Evolutionary conservation across 2,329 filamentous ascomycete genomes (phyloP).

Genomic region (Zymoseptoria crescenta): DNA sequence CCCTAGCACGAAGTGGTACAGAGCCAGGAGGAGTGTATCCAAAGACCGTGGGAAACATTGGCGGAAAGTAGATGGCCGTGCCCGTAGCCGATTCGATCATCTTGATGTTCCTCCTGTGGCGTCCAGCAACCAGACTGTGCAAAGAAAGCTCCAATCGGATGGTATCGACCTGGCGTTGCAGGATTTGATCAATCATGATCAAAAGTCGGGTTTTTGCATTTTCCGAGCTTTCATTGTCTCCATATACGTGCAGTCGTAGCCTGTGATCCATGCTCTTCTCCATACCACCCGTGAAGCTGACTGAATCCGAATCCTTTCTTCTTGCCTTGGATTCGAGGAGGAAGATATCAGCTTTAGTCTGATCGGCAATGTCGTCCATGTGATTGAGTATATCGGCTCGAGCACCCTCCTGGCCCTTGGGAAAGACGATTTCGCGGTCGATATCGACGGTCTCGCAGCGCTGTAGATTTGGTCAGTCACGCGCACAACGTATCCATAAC

Average conservation of each 20-base stretch:
- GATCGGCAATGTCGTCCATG: slow-evolving; percentile 76
- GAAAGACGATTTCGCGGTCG: slow-evolving; percentile 81
- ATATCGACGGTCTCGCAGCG: slow-evolving; percentile 90
- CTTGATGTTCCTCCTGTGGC: slow-evolving; percentile 95
- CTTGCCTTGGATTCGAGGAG: slow-evolving; percentile 71
- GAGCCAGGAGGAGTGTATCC: slow-evolving; percentile 81
- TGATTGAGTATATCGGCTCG: slow-evolving; percentile 71
- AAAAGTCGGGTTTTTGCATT: slow-evolving; percentile 93
- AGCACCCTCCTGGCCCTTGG: slow-evolving; percentile 47
- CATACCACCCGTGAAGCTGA: slow-evolving; percentile 67
- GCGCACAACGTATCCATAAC: slow-evolving; percentile 2
- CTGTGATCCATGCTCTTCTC: slow-evolving; percentile 79
- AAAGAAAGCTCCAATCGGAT: slow-evolving; percentile 77
- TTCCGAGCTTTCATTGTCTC: slow-evolving; percentile 89
- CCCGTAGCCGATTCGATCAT: slow-evolving; percentile 91
- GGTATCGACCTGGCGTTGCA: slow-evolving; percentile 66
- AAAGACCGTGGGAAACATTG: slow-evolving; percentile 84
- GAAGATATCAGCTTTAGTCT: slow-evolving; percentile 94
- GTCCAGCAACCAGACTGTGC: slow-evolving; percentile 86
- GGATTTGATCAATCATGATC: slow-evolving; percentile 93
- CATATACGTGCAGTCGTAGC: slow-evolving; percentile 88
- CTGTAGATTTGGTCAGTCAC: slow-evolving; percentile 43
- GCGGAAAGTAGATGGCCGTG: slow-evolving; percentile 96
- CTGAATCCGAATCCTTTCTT: slow-evolving; percentile 67
- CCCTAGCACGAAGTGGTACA: slow-evolving; percentile 64